Evolutionary conservation across 805 yeast species (phyloP), one percentile per base, ranked within the genome.

Genomic region (Wickerhamiella alocasiicola): DNA sequence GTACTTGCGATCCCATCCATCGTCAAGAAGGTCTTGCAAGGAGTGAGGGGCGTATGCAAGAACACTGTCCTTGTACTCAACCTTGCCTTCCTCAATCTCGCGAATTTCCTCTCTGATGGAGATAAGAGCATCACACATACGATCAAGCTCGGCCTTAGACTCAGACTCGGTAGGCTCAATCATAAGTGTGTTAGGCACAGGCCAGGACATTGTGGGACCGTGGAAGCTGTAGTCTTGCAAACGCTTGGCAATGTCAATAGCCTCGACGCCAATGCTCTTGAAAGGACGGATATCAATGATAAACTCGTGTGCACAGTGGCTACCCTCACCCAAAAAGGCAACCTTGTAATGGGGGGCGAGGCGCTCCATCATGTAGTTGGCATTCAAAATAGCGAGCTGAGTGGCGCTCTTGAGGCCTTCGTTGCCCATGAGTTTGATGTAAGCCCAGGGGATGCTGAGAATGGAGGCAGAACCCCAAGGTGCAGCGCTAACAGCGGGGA

Each of bases 181-280:
- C 98, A 91, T 91, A 52, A 91, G 70, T 2, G 98, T 91, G 47
- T 94, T 94, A 4, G 96, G 88, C 39, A 91, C 94, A 7, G 98
- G 98, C 82, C 91, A 91, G 2, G 97, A 91, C 82, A 91, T 78
- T 19, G 98, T 91, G 47, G 98, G 98, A 1, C 95, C 95, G 62
- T 91, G 98, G 75, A 91, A 91, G 0, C 97, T 95, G 59, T 88
- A 91, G 64, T 91, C 98, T 64, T 91, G 97, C 46, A 91, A 70
- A 62, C 98, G 76, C 67, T 91, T 91, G 43, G 98, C 97, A 45
- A 91, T 77, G 59, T 91, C 98, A 52, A 88, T 83, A 16, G 96
- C 96, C 64, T 91, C 96, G 41, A 88, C 68, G 17, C 94, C 94
- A 38, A 72, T 51, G 20, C 67, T 49, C 62, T 87, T 85, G 67